Base-by-base conservation (phyloP, 2,329 filamentous ascomycete genomes). In the Penicillium brevicompactum region DNA sequence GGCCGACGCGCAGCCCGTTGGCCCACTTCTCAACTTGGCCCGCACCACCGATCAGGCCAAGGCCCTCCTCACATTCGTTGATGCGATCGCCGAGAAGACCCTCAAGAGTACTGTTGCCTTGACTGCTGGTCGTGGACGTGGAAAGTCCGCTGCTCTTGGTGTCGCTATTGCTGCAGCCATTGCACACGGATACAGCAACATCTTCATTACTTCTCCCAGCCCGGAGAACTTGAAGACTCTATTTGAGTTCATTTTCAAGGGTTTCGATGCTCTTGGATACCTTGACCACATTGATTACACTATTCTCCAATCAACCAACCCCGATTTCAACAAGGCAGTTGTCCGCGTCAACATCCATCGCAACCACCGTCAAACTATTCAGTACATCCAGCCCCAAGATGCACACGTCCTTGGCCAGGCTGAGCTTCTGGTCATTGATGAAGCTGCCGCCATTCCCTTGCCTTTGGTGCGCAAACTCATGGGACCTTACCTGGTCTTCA, bases 321-420 rank as follows among this genome's bases (percentile, higher is more conserved):
- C 94, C 0, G 93, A 97, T 64, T 97, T 97, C 80, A 97, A 97
- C 82, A 99, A 99, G 79, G 94, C 94, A 3, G 96, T 99, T 69
- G 94, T 99, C 18, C 84, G 94, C 49, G 94, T 99, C 62, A 97
- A 99, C 76, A 87, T 99, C 46, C 92, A 97, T 78, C 84, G 92
- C 60, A 88, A 95, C 67, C 94, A 99, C 77, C 87, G 94, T 43
- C 94, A 99, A 76, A 97, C 94, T 0, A 99, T 99, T 46, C 94
- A 99, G 74, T 99, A 99, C 72, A 97, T 99, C 62, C 89, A 95
- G 63, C 95, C 94, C 0, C 92, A 99, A 75, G 94, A 99, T 76
- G 88, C 92, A 2, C 93, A 99, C 71, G 91, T 95, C 18, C 80
- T 99, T 2, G 94, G 94, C 24, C 94, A 99, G 74, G 94, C 94